Conservation (phyloP, 1,139 yeast genomes). For the Suhomyces guaymorum region DNA sequence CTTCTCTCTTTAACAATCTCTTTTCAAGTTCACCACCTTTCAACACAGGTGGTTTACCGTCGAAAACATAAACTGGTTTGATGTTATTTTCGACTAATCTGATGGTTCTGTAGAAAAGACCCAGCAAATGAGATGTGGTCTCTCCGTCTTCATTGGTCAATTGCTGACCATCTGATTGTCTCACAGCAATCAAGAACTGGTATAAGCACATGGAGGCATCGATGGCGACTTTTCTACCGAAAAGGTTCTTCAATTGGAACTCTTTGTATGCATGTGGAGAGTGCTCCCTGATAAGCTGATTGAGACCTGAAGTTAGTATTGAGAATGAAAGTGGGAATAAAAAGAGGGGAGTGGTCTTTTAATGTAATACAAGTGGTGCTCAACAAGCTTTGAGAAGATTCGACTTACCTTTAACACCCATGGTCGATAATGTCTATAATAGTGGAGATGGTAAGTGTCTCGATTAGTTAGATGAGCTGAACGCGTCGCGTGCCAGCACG, state of each 20-base stretch:
- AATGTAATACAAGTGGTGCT: no score
- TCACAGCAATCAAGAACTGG: slow-evolving; percentile 91
- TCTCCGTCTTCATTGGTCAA: slow-evolving; percentile 86
- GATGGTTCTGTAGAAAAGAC: slow-evolving; percentile 90
- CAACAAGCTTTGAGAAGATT: not conserved
- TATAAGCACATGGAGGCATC: slow-evolving; percentile 90
- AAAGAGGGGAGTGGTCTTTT: no score
- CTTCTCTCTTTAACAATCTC: slow-evolving; percentile 77
- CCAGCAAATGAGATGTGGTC: slow-evolving; percentile 93
- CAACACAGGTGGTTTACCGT: slow-evolving; percentile 90
- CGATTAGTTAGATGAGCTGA: no score
- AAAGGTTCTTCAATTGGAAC: slow-evolving; percentile 78
- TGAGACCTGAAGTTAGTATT: slow-evolving; percentile 52
- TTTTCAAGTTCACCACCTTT: slow-evolving; percentile 93
- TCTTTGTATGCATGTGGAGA: slow-evolving; percentile 81
- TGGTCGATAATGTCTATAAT: no score
- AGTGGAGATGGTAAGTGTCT: no score
- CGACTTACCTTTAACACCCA: slow-evolving; percentile 75
- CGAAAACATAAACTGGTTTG: slow-evolving; percentile 95
- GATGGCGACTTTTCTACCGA: slow-evolving; percentile 94
- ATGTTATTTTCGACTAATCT: slow-evolving; percentile 87
- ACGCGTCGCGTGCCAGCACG: no score
- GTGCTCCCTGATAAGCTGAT: slow-evolving; percentile 80
- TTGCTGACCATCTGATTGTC: slow-evolving; percentile 97
- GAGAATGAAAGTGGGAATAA: no score